Evolutionary conservation across 2,329 filamentous ascomycete species (phyloP).

Genomic region (Delphinella strobiligena): DNA sequence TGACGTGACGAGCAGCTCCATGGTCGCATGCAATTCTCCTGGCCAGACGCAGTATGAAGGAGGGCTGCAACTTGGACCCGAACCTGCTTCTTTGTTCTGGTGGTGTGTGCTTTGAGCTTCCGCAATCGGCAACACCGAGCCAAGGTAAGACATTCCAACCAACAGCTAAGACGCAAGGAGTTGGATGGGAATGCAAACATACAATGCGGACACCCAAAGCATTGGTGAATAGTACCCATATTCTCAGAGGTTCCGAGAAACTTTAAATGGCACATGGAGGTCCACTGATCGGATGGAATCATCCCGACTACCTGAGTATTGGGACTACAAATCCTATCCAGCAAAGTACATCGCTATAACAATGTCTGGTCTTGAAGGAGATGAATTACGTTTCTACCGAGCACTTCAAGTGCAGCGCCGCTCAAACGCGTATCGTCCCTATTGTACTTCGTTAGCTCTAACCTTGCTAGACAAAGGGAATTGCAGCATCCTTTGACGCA

Average conservation of each 20-base stretch:
- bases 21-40: constrained; percentile 9
- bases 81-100: constrained; percentile 22
- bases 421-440: constrained; percentile 10
- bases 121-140: constrained; percentile 20
- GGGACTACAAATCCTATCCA: no score
- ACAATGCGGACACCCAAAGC: constrained; percentile 18
- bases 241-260: neutral
- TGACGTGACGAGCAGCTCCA: constrained; percentile 4
- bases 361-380: constrained; percentile 2
- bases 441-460: neutral
- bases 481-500: constrained; percentile 4
- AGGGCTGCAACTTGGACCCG: constrained; percentile 8
- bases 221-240: neutral
- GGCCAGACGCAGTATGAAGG: constrained; percentile 3
- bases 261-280: neutral
- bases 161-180: constrained; percentile 18
- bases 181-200: constrained; percentile 16
- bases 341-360: no score
- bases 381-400: constrained; percentile 6
- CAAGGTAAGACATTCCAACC: constrained; percentile 21
- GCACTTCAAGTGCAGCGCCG: constrained; percentile 7
- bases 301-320: no score
- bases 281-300: no score
- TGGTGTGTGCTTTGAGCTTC: constrained; percentile 16
- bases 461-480: constrained; percentile 5